Evolutionary conservation across 441 rosid genomes (phyloP).

Genomic region (Populus tomentosa): DNA sequence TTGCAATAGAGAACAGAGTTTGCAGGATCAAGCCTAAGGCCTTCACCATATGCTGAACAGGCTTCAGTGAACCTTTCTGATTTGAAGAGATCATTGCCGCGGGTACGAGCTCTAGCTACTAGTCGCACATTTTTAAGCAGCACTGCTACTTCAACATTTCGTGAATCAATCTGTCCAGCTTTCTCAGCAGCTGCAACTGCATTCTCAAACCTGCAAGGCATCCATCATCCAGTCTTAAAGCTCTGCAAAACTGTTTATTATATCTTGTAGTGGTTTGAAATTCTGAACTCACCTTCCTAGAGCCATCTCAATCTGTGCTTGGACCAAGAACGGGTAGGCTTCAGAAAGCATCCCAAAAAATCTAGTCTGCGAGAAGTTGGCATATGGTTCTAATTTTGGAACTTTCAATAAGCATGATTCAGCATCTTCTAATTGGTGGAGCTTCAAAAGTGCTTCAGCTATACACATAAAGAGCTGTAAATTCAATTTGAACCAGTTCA

Average conservation of each 20-base stretch:
- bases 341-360: constrained; percentile 74
- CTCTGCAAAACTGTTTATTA: constrained; percentile 13
- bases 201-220: constrained; percentile 81
- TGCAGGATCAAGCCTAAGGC: constrained; percentile 75
- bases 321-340: constrained; percentile 59
- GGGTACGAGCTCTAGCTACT: constrained; percentile 74
- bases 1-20: constrained; percentile 68
- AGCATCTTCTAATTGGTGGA: constrained; percentile 69
- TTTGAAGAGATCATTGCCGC: constrained; percentile 84
- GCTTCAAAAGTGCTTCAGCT: constrained; percentile 78
- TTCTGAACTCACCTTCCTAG: constrained; percentile 70
- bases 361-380: constrained; percentile 31
- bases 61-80: constrained; percentile 77
- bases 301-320: constrained; percentile 78
- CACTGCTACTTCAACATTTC: constrained; percentile 64
- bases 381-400: constrained; percentile 44
- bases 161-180: constrained; percentile 71
- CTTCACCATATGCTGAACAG: constrained; percentile 83
- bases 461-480: constrained; percentile 83
- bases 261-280: constrained; percentile 7
- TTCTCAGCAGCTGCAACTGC: constrained; percentile 81
- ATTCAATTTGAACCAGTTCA: constrained; percentile 46
- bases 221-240: constrained; percentile 38
- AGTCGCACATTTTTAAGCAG: constrained; percentile 62
- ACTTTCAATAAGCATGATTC: constrained; percentile 35